Conservation (phyloP, 192 early-diverging fungal species). For the Lunasporangiospora selenospora region DNA sequence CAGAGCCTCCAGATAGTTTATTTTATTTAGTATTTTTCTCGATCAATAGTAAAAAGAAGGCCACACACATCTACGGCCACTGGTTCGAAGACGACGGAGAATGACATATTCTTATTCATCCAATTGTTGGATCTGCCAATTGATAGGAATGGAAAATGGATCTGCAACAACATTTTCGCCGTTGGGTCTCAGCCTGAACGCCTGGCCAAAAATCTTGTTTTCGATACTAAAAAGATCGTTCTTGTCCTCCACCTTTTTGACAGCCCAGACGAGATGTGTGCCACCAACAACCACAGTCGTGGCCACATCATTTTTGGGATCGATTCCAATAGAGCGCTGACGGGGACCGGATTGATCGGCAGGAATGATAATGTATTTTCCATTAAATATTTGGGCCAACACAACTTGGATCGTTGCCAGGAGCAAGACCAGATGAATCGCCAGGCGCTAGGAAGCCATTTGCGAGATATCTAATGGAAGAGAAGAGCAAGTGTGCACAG, state of each 20-base stretch:
- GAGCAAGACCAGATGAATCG: conserved; percentile 1
- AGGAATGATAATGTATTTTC: not conserved
- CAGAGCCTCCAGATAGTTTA: too few species aligned
- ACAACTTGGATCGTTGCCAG: not conserved
- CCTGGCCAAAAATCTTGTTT: not conserved
- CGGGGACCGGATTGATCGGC: not conserved
- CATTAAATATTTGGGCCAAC: not conserved
- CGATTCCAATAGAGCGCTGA: not conserved
- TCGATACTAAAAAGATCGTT: not conserved
- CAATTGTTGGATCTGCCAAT: not conserved
- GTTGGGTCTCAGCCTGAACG: not conserved
- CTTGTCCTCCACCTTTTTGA: not conserved
- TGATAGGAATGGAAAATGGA: not conserved
- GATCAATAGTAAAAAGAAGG: too few species aligned
- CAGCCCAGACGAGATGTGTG: not conserved
- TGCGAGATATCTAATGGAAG: not conserved
- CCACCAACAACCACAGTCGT: not conserved
- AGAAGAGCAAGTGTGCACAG: not conserved
- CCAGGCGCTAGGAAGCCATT: not conserved
- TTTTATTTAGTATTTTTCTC: too few species aligned
- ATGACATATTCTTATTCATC: too few species aligned
- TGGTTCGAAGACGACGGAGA: too few species aligned
- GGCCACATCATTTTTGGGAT: too few species aligned
- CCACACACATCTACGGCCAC: too few species aligned
- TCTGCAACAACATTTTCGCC: not conserved